Base-by-base conservation (phyloP, 2,329 filamentous ascomycete species). In the Claviceps cyperi region DNA sequence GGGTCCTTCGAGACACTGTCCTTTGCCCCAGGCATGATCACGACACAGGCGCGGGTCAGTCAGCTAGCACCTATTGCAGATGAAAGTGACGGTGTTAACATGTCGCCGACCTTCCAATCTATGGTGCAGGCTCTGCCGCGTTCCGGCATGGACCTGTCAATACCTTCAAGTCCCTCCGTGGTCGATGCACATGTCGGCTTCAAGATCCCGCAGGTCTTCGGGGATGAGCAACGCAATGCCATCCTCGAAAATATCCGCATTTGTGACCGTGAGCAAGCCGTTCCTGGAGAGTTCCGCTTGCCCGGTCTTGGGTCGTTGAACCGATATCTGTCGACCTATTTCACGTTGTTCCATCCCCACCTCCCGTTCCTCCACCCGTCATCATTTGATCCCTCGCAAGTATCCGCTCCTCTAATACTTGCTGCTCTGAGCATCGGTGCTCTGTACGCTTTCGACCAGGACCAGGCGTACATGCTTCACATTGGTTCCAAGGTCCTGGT, bases 401-500 rank as follows among this genome's bases (percentile, higher is more conserved):
- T 85, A 4, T 87, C 91, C 44, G 83, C 91, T 13, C 83, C 92
- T 19, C 73, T 98, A 8, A 72, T 98, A 35, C 76, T 97, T 43
- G 88, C 90, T 0, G 87, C 96, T 15, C 73, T 98, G 48, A 97
- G 92, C 24, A 96, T 98, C 54, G 92, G 92, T 59, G 91, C 92
- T 9, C 72, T 98, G 19, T 97, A 97, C 68, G 91, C 91, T 15
- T 97, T 97, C 64, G 91, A 97, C 62, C 88, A 95, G 63, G 91
- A 97, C 59, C 86, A 95, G 64, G 92, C 92, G 0, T 97, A 96
- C 65, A 88, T 94, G 76, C 80, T 96, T 21, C 92, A 98, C 69
- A 94, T 97, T 58, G 92, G 91, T 17, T 95, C 92, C 52, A 98
- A 97, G 73, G 86, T 97, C 28, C 78, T 98, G 17, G 90, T 97